These are phyloP conservation scores for Toxicodendron radicans DNA, from an alignment of 345 rosid genomes.

Conservation along the genomic window DNA sequence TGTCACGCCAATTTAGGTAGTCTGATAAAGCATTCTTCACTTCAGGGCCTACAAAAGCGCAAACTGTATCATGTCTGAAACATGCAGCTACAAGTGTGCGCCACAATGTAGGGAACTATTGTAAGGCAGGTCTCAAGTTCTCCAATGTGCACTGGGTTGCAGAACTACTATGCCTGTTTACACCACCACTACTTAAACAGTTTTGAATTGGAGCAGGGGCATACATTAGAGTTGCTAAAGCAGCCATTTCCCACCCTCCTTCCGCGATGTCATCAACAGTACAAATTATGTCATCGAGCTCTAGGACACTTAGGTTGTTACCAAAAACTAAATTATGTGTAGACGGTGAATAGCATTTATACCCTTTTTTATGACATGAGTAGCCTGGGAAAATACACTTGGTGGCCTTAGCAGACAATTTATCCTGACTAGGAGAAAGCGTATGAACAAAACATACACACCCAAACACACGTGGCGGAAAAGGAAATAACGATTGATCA, in stretches of 20 bases:
- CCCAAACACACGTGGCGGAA: too few relatives aligned
- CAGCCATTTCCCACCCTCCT: conserved; percentile 95
- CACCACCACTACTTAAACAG: conserved; percentile 72
- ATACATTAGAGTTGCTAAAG: conserved; percentile 92
- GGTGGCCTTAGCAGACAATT: too few relatives aligned
- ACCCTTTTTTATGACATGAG: too few relatives aligned
- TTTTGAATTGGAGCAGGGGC: conserved; percentile 73
- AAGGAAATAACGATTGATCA: too few relatives aligned
- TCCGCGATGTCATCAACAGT: conserved; percentile 96
- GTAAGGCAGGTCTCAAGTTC: conserved; percentile 75
- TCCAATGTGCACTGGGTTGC: conserved; percentile 93
- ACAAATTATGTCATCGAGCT: conserved; percentile 60
- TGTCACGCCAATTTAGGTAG: conserved; percentile 90
- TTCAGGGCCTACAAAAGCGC: conserved; percentile 51
- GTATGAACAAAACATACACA: too few relatives aligned
- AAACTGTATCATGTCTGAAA: too few relatives aligned
- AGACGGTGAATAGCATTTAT: too few relatives aligned
- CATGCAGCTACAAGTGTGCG: conserved; percentile 76
- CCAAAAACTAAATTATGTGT: conserved; percentile 46
- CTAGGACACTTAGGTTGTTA: conserved; percentile 51
- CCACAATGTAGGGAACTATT: conserved; percentile 85
- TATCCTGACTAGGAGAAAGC: too few relatives aligned
- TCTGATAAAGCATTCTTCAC: conserved; percentile 63
- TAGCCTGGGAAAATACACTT: too few relatives aligned
- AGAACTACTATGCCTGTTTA: conserved; percentile 70